Conservation (phyloP, 345 rosid genomes). For the Balakata baccata region DNA sequence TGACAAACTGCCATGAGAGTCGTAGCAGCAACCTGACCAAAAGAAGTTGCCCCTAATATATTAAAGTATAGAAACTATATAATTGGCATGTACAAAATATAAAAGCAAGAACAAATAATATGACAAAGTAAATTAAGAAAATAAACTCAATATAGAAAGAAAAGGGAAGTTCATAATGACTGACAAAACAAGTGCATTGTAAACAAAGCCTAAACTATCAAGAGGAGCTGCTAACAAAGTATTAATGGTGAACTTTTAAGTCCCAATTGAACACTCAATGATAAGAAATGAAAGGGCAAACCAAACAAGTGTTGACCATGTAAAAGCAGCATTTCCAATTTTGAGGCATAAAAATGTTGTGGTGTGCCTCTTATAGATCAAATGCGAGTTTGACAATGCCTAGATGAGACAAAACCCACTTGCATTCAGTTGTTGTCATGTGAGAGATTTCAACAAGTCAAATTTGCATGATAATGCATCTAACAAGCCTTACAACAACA, state of each 20-base stretch:
- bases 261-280: background rate
- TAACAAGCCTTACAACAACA: background rate
- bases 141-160: background rate
- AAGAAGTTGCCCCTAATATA: constrained; percentile 6
- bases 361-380: background rate
- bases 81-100: constrained; percentile 4
- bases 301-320: background rate
- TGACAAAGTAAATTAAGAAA: background rate
- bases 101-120: background rate
- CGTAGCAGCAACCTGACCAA: constrained; percentile 71
- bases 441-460: background rate
- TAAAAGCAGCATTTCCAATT: constrained; percentile 2
- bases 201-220: background rate
- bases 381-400: background rate
- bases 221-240: background rate
- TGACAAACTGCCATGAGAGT: constrained; percentile 72
- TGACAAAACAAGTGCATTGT: background rate
- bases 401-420: constrained; percentile 4
- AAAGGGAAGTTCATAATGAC: background rate
- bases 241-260: background rate
- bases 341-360: background rate
- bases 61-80: constrained; percentile 6
- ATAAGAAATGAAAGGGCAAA: background rate
- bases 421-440: constrained; percentile 4
- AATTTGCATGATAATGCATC: background rate